Base-by-base conservation (phyloP, 352 stramenopile species). In the Globisporangium apiculatum region DNA sequence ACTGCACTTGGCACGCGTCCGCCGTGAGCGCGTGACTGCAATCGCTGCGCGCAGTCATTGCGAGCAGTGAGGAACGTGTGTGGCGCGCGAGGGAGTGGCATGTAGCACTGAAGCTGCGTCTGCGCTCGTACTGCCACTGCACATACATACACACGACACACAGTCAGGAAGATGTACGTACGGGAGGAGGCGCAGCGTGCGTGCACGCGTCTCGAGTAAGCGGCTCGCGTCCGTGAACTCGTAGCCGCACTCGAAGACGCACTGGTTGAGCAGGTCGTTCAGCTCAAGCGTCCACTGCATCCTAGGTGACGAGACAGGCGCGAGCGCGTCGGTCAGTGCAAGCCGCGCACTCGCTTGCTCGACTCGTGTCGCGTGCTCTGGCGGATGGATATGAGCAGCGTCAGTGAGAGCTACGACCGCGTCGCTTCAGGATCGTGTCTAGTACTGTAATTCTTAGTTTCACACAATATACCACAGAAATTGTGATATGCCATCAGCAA, bases 181-280 rank as follows among this genome's bases (percentile, higher is more conserved):
- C 73, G 64, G 62, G 56, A 83, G 66, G 18, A 89, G 55, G 1
- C 67, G 67, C 54, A 83, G 55, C 36, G 78, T 79, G 18, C 48
- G 53, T 8, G 68, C 76, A 11, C 72, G 76, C 35, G 65, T 65
- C 46, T 67, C 57, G 53, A 89, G 74, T 31, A 76, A 47, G 36
- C 51, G 48, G 42, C 75, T 66, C 5, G 79, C 69, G 2, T 54
- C 60, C 5, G 64, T 66, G 42, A 91, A 91, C 66, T 91, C 76
- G 61, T 92, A 92, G 57, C 77, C 67, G 42, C 72, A 70, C 57
- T 84, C 77, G 62, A 90, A 90, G 36, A 87, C 79, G 62, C 83
- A 88, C 60, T 90, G 76, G 53, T 87, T 89, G 48, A 91, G 65
- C 61, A 87, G 66, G 48, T 68, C 65, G 42, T 87, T 73, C 8